phyloP scores from a whole-genome alignment of 768 basidiomycete species.

The Paxillus rubicundulus region DNA sequence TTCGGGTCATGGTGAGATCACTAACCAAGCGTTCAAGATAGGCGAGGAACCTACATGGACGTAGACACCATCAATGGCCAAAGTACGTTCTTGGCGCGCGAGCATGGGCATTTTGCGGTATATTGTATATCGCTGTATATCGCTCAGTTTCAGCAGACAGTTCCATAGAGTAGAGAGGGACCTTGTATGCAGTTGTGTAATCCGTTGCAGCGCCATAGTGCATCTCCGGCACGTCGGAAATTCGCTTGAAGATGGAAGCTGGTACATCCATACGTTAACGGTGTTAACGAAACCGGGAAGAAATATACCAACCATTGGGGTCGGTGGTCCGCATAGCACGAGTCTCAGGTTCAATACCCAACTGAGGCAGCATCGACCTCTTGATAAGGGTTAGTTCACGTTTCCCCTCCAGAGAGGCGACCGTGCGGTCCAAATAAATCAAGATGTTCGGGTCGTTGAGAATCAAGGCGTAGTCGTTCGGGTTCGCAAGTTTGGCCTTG shows the following conservation, averaged over 20 bases:
- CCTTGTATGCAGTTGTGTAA: slow-evolving; percentile 85
- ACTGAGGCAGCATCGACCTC: slow-evolving; percentile 67
- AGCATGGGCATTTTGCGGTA: slow-evolving; percentile 95
- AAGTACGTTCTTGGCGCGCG: slow-evolving; percentile 83
- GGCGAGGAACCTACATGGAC: slow-evolving; percentile 60
- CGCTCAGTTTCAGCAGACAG: neutral
- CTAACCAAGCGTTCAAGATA: neutral
- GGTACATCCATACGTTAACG: neutral
- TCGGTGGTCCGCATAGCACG: slow-evolving; percentile 75
- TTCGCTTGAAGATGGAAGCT: slow-evolving; percentile 94
- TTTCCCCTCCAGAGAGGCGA: slow-evolving; percentile 91
- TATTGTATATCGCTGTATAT: slow-evolving; percentile 77
- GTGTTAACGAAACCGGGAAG: neutral
- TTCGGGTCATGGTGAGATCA: slow-evolving; percentile 10
- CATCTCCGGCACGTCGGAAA: slow-evolving; percentile 62
- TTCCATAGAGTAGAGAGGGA: slow-evolving; percentile 24
- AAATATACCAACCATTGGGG: slow-evolving; percentile 71
- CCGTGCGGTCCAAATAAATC: slow-evolving; percentile 91
- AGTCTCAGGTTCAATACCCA: slow-evolving; percentile 68
- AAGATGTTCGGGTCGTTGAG: slow-evolving; percentile 60
- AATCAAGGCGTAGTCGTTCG: slow-evolving; percentile 82
- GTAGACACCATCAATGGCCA: slow-evolving; percentile 95
- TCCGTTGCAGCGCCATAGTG: slow-evolving; percentile 66
- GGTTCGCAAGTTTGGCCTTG: slow-evolving; percentile 60
- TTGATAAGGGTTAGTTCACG: slow-evolving; percentile 80